These are phyloP conservation scores for Volvox africanus DNA, from an alignment of 139 green algal species.

Conservation along the genomic window DNA sequence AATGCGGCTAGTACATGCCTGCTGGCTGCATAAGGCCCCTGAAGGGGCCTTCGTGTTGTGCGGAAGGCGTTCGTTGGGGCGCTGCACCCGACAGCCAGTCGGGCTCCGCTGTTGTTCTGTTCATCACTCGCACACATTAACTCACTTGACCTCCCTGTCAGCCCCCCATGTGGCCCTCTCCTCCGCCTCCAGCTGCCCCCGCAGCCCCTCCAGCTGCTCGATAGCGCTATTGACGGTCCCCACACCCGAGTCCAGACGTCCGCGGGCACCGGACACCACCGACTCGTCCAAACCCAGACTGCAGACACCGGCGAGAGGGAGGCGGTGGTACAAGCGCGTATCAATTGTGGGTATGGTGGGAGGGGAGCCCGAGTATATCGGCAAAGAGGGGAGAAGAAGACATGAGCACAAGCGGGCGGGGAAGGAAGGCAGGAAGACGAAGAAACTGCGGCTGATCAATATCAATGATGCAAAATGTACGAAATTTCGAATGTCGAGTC, in stretches of 20 bases:
- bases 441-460: neutral
- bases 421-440: neutral
- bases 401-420: neutral
- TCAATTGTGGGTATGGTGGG: no score
- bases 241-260: constrained; percentile 64
- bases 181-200: constrained; percentile 41
- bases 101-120: no score
- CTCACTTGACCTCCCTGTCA: constrained; percentile 43
- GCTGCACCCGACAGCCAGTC: no score
- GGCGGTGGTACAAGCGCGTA: no score
- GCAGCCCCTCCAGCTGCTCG: constrained; percentile 56
- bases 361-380: no score
- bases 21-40: no score
- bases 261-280: constrained; percentile 77
- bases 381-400: constrained; percentile 13
- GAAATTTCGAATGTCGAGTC: no score
- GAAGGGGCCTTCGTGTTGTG: no score
- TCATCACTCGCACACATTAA: no score
- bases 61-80: no score
- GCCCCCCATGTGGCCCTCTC: constrained; percentile 34
- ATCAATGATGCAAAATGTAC: no score
- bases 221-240: constrained; percentile 60
- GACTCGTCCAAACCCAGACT: constrained; percentile 77
- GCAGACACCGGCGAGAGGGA: constrained; percentile 34
- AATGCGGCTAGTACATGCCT: no score